Conservation (phyloP, 2,329 filamentous ascomycete genomes). For the Pezicula rhizophila region DNA sequence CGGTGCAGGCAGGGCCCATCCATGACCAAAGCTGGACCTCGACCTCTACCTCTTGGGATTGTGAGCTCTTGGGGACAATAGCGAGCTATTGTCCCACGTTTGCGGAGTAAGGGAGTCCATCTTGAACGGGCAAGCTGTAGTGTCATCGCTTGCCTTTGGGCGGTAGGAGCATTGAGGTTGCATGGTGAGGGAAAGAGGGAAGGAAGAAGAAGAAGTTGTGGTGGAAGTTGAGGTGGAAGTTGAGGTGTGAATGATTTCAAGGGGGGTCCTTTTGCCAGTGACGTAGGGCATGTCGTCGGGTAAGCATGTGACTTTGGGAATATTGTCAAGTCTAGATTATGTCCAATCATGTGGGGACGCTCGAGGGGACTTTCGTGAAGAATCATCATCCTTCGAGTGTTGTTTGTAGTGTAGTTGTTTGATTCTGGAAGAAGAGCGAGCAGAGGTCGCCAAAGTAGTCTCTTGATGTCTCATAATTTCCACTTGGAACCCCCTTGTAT, state of each 20-base stretch:
- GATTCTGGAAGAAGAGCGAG: too few relatives aligned
- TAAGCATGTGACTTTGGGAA: slow-evolving; percentile 11
- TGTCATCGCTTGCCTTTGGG: slow-evolving; percentile 19
- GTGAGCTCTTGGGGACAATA: too few relatives aligned
- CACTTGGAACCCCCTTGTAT: too few relatives aligned
- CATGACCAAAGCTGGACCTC: too few relatives aligned
- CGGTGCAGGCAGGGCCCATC: not conserved
- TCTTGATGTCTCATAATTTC: too few relatives aligned
- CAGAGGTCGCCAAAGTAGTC: too few relatives aligned
- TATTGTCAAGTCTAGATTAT: not conserved
- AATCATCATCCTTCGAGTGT: not conserved
- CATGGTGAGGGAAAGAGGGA: not conserved
- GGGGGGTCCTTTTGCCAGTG: slow-evolving; percentile 12
- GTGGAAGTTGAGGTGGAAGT: slow-evolving; percentile 11
- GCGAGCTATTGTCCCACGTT: too few relatives aligned
- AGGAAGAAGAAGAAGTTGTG: too few relatives aligned
- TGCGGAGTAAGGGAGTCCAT: slow-evolving; percentile 13
- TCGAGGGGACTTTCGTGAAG: not conserved
- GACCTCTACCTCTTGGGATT: too few relatives aligned
- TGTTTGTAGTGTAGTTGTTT: not conserved
- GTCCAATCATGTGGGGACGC: slow-evolving; percentile 5
- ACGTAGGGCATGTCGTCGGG: slow-evolving; percentile 15
- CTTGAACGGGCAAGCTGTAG: slow-evolving; percentile 18
- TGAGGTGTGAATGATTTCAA: slow-evolving; percentile 9
- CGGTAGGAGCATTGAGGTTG: slow-evolving; percentile 17